These are phyloP conservation scores for Talaromyces borbonicus DNA, from an alignment of 495 filamentous ascomycete genomes.

Conservation along the genomic window DNA sequence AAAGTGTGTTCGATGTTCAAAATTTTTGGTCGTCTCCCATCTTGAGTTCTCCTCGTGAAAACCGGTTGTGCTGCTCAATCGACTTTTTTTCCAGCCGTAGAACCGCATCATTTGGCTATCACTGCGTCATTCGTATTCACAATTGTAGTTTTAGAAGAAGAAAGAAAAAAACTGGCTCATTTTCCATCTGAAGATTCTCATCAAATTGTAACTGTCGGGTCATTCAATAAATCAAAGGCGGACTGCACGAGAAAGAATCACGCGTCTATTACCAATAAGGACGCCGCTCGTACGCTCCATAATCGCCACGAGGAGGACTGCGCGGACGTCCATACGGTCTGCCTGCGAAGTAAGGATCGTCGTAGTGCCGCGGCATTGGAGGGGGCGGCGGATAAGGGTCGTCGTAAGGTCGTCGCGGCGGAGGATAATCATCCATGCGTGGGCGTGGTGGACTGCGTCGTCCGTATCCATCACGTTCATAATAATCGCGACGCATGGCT, in stretches of 20 bases:
- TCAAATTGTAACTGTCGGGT: no score
- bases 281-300: constrained; percentile 35
- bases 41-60: no score
- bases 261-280: constrained; percentile 33
- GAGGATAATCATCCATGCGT: constrained; percentile 64
- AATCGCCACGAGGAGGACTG: constrained; percentile 32
- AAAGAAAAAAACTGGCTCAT: no score
- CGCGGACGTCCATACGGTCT: constrained; percentile 37
- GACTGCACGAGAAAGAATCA: not conserved
- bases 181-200: no score
- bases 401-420: constrained; percentile 42
- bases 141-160: no score
- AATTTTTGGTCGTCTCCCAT: no score
- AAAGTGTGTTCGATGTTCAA: no score
- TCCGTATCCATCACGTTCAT: constrained; percentile 63
- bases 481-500: constrained; percentile 74
- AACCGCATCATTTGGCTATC: no score
- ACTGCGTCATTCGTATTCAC: no score
- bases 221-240: no score
- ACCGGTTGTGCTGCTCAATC: no score
- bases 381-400: constrained; percentile 35
- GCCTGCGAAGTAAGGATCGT: constrained; percentile 35
- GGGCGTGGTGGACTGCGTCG: constrained; percentile 62
- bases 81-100: no score
- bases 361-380: constrained; percentile 35